Percentiles rank a stretch among this genome's conserved stretches.
Evolutionary conservation across 805 yeast species (phyloP).

Genomic region (Candida cerambycidarum): DNA sequence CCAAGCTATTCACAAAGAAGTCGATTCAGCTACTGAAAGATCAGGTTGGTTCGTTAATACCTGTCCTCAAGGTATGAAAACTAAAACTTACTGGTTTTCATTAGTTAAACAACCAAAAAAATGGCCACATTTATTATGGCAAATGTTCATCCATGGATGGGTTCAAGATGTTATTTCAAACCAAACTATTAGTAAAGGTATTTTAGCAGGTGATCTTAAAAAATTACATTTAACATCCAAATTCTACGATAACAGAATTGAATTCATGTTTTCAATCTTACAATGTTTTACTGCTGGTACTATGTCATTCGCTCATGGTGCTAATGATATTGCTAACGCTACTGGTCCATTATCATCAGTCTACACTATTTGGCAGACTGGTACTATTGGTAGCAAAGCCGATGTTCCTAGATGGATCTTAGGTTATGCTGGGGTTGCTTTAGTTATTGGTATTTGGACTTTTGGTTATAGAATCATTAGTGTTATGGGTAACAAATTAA

Average conservation of each 20-base stretch:
- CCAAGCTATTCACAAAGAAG: slow-evolving; percentile 8
- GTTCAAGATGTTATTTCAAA: slow-evolving; percentile 58
- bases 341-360: slow-evolving; percentile 73
- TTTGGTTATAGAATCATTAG: slow-evolving; percentile 71
- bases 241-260: slow-evolving; percentile 69
- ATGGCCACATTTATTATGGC: slow-evolving; percentile 54
- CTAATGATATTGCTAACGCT: slow-evolving; percentile 78
- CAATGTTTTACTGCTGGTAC: slow-evolving; percentile 76
- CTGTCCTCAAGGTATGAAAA: slow-evolving; percentile 21
- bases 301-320: slow-evolving; percentile 82
- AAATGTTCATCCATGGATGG: slow-evolving; percentile 58
- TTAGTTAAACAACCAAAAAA: slow-evolving; percentile 46
- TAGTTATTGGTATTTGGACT: slow-evolving; percentile 69
- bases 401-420: slow-evolving; percentile 73
- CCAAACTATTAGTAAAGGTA: slow-evolving; percentile 42
- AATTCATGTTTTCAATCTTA: slow-evolving; percentile 63
- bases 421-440: slow-evolving; percentile 63
- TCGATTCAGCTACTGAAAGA: not conserved
- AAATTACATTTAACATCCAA: slow-evolving; percentile 58
- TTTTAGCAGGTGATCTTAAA: slow-evolving; percentile 47
- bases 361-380: slow-evolving; percentile 59
- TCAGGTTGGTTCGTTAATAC: slow-evolving; percentile 8
- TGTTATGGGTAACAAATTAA: slow-evolving; percentile 70
- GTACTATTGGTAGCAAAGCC: slow-evolving; percentile 45
- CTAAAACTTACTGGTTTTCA: slow-evolving; percentile 41